A percentile compares a stretch with the other conserved stretches of the same genome.
Evolutionary conservation across 768 basidiomycete genomes (phyloP).

Genomic region (Sistotremastrum suecicum): DNA sequence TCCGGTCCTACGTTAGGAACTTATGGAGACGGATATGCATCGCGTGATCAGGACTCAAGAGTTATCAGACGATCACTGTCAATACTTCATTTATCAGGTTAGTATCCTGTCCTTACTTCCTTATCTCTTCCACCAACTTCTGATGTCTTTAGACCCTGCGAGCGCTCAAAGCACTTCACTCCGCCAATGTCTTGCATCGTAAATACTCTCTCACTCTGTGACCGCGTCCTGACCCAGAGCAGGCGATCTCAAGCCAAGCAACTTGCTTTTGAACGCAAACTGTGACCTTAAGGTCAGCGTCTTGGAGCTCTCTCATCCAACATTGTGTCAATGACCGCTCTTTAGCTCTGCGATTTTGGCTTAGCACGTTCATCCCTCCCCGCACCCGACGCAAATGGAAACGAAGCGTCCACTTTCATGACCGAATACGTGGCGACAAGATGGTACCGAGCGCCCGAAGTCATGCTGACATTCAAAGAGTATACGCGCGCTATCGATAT

Average conservation of each 20-base stretch:
- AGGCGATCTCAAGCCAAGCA: slow-evolving; percentile 84
- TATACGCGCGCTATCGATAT: slow-evolving; percentile 82
- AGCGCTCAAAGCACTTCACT: slow-evolving; percentile 88
- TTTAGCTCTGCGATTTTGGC: slow-evolving; percentile 74
- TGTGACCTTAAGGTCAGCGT: slow-evolving; percentile 78
- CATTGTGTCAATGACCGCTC: slow-evolving; percentile 3
- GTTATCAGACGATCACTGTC: slow-evolving; percentile 87
- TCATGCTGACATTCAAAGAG: slow-evolving; percentile 96
- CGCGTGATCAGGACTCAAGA: slow-evolving; percentile 93
- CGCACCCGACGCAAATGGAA: slow-evolving; percentile 47
- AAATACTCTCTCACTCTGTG: no score
- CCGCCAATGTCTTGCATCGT: slow-evolving; percentile 87
- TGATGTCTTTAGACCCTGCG: slow-evolving; percentile 52
- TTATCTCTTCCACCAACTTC: not conserved
- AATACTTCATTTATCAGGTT: slow-evolving; percentile 96
- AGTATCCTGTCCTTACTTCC: not conserved
- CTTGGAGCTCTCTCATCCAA: not conserved
- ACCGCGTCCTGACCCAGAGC: no score
- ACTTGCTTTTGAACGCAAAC: slow-evolving; percentile 89
- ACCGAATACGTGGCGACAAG: slow-evolving; percentile 95
- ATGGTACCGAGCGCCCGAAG: slow-evolving; percentile 97
- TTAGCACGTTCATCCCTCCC: slow-evolving; percentile 69
- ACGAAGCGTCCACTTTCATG: slow-evolving; percentile 72
- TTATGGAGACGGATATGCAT: slow-evolving; percentile 92
- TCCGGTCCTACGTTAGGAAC: slow-evolving; percentile 14